A percentile compares a stretch with the other conserved stretches of the same genome.
Evolutionary conservation across 2,329 filamentous ascomycete genomes (phyloP).

Genomic region (Aspergillus aculeatus): DNA sequence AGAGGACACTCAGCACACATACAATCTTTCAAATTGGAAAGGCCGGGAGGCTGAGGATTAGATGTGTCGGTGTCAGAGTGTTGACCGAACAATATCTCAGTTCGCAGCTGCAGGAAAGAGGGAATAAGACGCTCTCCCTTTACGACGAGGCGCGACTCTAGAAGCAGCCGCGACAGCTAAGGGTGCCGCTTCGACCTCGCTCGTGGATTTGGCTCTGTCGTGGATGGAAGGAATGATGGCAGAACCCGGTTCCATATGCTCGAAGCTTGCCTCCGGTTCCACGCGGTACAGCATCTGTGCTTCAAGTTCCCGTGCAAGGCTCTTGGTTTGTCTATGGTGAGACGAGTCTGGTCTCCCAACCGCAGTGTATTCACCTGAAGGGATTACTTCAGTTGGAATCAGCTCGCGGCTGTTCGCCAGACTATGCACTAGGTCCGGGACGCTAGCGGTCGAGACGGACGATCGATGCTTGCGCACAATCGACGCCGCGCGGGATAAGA

Average conservation of each 20-base stretch:
- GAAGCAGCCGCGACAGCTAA: constrained; percentile 22
- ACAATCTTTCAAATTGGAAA: background rate
- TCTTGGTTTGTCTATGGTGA: constrained; percentile 38
- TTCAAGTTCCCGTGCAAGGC: constrained; percentile 35
- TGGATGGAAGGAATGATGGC: constrained; percentile 25
- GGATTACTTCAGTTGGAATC: constrained; percentile 26
- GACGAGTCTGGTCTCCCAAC: constrained; percentile 25
- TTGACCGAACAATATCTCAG: constrained; percentile 2
- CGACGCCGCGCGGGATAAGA: constrained; percentile 51
- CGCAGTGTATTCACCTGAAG: constrained; percentile 19
- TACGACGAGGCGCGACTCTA: constrained; percentile 33
- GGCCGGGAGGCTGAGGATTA: background rate
- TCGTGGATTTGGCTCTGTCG: constrained; percentile 40
- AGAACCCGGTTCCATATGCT: constrained; percentile 26
- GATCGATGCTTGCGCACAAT: constrained; percentile 49
- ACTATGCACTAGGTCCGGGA: constrained; percentile 47
- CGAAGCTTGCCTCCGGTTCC: constrained; percentile 27
- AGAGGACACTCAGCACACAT: background rate
- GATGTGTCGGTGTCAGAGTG: background rate
- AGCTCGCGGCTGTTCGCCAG: constrained; percentile 42
- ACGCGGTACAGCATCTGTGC: constrained; percentile 30
- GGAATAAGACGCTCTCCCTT: constrained; percentile 46
- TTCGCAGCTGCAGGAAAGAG: constrained; percentile 23
- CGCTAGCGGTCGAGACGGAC: constrained; percentile 46
- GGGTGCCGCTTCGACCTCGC: constrained; percentile 30